A percentile compares a stretch with the other conserved stretches of the same genome.
Evolutionary conservation across 2,329 filamentous ascomycete species (phyloP).

Genomic region (Tympanopsis confertula): DNA sequence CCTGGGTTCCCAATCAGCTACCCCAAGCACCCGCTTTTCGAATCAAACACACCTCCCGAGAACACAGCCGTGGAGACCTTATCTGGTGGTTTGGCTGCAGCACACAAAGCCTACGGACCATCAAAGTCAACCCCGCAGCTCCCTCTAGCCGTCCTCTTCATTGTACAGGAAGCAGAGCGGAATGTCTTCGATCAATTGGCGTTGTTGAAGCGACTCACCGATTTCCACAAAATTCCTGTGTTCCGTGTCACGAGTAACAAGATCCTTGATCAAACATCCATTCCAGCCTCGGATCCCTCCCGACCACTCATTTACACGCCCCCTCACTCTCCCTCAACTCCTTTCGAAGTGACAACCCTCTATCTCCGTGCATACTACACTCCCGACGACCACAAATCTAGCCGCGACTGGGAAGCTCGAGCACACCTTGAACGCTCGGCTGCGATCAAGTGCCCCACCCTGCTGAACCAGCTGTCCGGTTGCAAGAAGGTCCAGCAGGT

Average conservation of each 20-base stretch:
- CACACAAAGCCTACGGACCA: constrained; percentile 48
- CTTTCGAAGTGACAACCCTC: constrained; percentile 55
- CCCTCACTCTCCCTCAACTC: constrained; percentile 37
- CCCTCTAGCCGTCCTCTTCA: constrained; percentile 45
- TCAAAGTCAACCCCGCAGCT: constrained; percentile 23
- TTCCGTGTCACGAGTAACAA: constrained; percentile 50
- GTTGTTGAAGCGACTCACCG: constrained; percentile 46
- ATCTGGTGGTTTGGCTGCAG: constrained; percentile 46
- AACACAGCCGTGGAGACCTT: constrained; percentile 49
- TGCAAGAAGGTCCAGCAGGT: constrained; percentile 69
- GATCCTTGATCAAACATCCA: constrained; percentile 42
- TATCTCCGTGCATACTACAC: constrained; percentile 63
- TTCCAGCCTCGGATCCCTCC: constrained; percentile 30
- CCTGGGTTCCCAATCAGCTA: not conserved
- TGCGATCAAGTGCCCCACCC: constrained; percentile 63
- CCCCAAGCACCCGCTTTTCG: constrained; percentile 17
- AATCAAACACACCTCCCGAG: constrained; percentile 20
- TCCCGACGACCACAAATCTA: constrained; percentile 49
- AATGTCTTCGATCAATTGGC: constrained; percentile 66
- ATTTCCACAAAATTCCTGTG: constrained; percentile 38
- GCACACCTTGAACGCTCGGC: constrained; percentile 59
- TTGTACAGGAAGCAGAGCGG: constrained; percentile 56
- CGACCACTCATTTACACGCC: constrained; percentile 52
- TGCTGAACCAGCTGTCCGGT: constrained; percentile 60
- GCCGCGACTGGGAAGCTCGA: constrained; percentile 49